phyloP scores from a whole-genome alignment of 2,329 filamentous ascomycete species.

The Fusarium armeniacum region DNA sequence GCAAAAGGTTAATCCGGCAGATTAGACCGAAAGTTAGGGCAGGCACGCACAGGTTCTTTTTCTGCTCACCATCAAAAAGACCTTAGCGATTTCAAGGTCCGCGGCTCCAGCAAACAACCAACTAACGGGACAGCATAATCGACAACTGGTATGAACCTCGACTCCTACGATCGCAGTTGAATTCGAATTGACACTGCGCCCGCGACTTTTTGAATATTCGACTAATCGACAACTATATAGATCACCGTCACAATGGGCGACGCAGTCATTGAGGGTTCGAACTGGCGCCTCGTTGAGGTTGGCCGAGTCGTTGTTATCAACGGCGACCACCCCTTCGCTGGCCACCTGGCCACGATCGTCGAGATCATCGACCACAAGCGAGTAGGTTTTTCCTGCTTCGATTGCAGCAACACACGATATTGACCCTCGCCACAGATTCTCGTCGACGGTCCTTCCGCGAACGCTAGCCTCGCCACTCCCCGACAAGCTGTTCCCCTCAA shows the following conservation, averaged over 20 bases:
- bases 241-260: constrained; percentile 82
- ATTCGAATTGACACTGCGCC: constrained; percentile 46
- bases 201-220: constrained; percentile 48
- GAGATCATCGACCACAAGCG: constrained; percentile 99
- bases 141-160: constrained; percentile 58
- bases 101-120: constrained; percentile 56
- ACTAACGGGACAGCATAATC: constrained; percentile 57
- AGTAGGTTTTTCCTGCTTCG: constrained; percentile 74
- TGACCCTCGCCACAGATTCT: constrained; percentile 76
- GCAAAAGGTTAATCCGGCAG: constrained; percentile 51
- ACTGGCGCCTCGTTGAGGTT: constrained; percentile 98
- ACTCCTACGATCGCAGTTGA: constrained; percentile 49
- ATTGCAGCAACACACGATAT: constrained; percentile 38
- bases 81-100: constrained; percentile 57
- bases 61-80: constrained; percentile 60
- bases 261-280: constrained; percentile 83
- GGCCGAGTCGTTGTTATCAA: constrained; percentile 96
- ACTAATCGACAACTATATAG: constrained; percentile 59
- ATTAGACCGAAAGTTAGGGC: constrained; percentile 54
- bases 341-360: constrained; percentile 93
- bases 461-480: constrained; percentile 83
- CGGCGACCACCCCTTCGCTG: constrained; percentile 79
- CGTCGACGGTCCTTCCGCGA: constrained; percentile 91
- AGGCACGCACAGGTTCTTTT: constrained; percentile 55
- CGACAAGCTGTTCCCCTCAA: constrained; percentile 88